Conservation (phyloP, 2,329 filamentous ascomycete species). For the Emergomyces orientalis region DNA sequence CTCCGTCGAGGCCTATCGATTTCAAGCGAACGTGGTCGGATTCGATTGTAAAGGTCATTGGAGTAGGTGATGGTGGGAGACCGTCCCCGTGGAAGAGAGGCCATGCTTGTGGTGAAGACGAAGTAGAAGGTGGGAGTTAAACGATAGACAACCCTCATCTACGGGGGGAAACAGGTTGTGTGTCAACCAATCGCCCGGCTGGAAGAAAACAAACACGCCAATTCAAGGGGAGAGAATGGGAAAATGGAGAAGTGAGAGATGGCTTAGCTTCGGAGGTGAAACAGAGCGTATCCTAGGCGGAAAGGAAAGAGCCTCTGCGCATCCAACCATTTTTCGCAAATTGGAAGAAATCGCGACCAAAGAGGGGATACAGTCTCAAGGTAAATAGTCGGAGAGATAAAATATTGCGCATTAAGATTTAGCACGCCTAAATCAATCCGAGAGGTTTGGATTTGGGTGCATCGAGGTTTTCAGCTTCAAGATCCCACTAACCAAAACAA, state of each 20-base stretch:
- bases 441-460: not conserved
- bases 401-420: not conserved
- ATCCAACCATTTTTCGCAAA: not conserved
- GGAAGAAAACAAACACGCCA: not conserved
- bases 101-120: not conserved
- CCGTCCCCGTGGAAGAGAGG: not conserved
- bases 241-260: not conserved
- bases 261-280: no score
- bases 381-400: not conserved
- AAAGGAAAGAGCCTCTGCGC: not conserved
- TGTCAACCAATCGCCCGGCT: not conserved
- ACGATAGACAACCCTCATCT: slow-evolving; percentile 9
- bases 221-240: not conserved
- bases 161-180: not conserved
- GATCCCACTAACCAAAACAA: not conserved
- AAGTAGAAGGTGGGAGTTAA: slow-evolving; percentile 4
- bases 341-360: slow-evolving; percentile 1
- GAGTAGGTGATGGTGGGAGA: not conserved
- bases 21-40: slow-evolving; percentile 7
- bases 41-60: slow-evolving; percentile 1
- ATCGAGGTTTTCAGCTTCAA: not conserved
- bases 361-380: not conserved
- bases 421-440: not conserved
- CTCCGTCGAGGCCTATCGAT: slow-evolving; percentile 7
- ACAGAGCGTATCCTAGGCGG: not conserved